phyloP scores from a whole-genome alignment of 2,329 filamentous ascomycete species.

The Neoarthrinium moseri region DNA sequence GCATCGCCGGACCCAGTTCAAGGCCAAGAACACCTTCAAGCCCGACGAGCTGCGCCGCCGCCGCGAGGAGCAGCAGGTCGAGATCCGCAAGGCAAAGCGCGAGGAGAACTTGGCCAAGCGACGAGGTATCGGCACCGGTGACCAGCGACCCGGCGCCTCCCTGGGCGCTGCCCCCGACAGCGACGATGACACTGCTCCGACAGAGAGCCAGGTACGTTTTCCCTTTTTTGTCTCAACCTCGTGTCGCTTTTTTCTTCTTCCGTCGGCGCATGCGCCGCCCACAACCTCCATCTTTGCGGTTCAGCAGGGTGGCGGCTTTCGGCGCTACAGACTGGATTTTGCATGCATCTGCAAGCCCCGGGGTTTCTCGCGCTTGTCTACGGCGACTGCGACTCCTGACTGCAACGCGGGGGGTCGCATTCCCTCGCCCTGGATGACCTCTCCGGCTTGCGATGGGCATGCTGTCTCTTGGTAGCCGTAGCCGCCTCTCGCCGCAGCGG shows the following conservation, averaged over 20 bases:
- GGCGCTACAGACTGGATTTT: too few relatives aligned
- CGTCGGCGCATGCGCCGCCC: too few relatives aligned
- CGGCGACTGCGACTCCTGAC: too few relatives aligned
- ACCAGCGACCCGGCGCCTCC: conserved; percentile 76
- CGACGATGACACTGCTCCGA: conserved; percentile 93
- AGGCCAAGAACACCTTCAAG: conserved; percentile 99
- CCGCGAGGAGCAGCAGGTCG: conserved; percentile 98
- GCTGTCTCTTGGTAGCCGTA: too few relatives aligned
- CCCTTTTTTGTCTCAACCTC: conserved; percentile 12
- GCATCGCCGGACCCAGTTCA: conserved; percentile 98
- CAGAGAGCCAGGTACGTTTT: conserved; percentile 86
- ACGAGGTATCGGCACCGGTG: conserved; percentile 84
- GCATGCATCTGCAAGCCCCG: too few relatives aligned
- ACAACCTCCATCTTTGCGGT: too few relatives aligned
- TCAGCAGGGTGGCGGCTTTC: too few relatives aligned
- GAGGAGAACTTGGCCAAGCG: conserved; percentile 99
- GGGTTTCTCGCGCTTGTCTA: too few relatives aligned
- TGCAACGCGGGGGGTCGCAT: too few relatives aligned
- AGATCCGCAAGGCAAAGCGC: conserved; percentile 97
- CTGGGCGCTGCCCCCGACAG: conserved; percentile 90
- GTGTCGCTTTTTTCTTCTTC: conserved; percentile 6
- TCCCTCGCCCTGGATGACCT: too few relatives aligned
- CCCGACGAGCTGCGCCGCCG: conserved; percentile 97
- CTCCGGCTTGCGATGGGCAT: too few relatives aligned
- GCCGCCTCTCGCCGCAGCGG: too few relatives aligned